A percentile compares a stretch with the other conserved stretches of the same genome.
Evolutionary conservation across 257 asterid species (phyloP).

Genomic region (Rauvolfia tetraphylla): DNA sequence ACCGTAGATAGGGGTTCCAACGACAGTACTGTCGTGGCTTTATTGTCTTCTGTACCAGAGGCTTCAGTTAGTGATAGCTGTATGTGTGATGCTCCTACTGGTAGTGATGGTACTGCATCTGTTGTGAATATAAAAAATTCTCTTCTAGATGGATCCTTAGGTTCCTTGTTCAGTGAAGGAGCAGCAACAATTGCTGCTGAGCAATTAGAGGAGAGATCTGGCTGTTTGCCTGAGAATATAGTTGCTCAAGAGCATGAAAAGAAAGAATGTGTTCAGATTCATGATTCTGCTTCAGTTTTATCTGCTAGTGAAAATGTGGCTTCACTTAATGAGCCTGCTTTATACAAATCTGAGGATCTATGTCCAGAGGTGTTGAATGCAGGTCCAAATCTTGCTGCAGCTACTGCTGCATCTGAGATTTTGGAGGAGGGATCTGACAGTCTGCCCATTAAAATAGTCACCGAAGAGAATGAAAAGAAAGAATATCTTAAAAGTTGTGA

Average conservation of each 20-base stretch:
- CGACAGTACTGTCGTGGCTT: conserved; percentile 21
- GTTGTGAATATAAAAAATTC: conserved; percentile 13
- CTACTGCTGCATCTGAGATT: conserved; percentile 17
- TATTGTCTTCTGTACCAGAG: conserved; percentile 19
- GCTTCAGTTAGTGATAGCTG: conserved; percentile 16
- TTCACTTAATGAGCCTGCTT: conserved; percentile 13
- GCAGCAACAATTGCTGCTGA: conserved; percentile 14
- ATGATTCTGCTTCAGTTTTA: conserved; percentile 7
- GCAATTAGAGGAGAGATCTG: conserved; percentile 12
- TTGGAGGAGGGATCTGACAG: conserved; percentile 9
- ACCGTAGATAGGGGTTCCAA: background rate
- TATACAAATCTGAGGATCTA: conserved; percentile 5
- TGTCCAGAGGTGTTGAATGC: conserved; percentile 11
- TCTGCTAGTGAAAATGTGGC: background rate
- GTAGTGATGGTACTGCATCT: conserved; percentile 19
- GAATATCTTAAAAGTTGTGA: background rate
- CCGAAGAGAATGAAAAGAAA: conserved; percentile 6
- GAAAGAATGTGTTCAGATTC: background rate
- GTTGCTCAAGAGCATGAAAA: conserved; percentile 3
- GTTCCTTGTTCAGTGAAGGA: background rate
- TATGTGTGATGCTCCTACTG: conserved; percentile 20
- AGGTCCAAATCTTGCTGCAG: conserved; percentile 8
- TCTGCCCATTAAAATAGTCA: conserved; percentile 10
- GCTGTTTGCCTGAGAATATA: conserved; percentile 4
- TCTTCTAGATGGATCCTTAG: conserved; percentile 5